Evolutionary conservation across 2,329 filamentous ascomycete species (phyloP).

Genomic region (Zelopaecilomyces penicillatus): DNA sequence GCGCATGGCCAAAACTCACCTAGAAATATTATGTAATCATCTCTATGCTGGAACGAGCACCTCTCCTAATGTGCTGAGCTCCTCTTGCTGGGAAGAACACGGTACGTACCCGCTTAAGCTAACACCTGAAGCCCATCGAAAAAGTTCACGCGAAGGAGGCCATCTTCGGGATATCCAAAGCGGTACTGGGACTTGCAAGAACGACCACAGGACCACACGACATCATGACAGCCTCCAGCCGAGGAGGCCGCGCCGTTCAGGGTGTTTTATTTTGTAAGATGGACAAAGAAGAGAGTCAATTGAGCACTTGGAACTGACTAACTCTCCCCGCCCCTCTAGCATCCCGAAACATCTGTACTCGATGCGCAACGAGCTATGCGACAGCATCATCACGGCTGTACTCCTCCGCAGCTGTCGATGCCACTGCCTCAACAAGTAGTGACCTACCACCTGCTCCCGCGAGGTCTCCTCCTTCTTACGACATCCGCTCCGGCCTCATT

Average conservation of each 20-base stretch:
- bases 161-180: conserved; percentile 3
- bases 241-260: conserved; percentile 43
- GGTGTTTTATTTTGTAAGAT: conserved; percentile 42
- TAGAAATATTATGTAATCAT: too few relatives aligned
- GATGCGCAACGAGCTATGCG: conserved; percentile 27
- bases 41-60: too few relatives aligned
- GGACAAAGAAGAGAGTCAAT: conserved; percentile 9
- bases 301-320: conserved; percentile 10
- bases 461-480: conserved; percentile 28
- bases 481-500: conserved; percentile 60
- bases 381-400: conserved; percentile 26
- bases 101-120: too few relatives aligned
- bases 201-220: conserved; percentile 11
- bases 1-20: too few relatives aligned
- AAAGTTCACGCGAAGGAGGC: conserved; percentile 16
- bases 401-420: conserved; percentile 20
- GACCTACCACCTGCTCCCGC: conserved; percentile 9
- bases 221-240: conserved; percentile 47
- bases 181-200: conserved; percentile 1
- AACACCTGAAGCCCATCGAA: conserved; percentile 5
- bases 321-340: conserved; percentile 10
- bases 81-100: too few relatives aligned
- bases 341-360: conserved; percentile 26
- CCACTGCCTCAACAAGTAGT: conserved; percentile 12
- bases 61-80: too few relatives aligned